Evolutionary conservation across 345 rosid species (phyloP), one percentile per base, ranked within the genome.

Genomic region (Camelina laxa): DNA sequence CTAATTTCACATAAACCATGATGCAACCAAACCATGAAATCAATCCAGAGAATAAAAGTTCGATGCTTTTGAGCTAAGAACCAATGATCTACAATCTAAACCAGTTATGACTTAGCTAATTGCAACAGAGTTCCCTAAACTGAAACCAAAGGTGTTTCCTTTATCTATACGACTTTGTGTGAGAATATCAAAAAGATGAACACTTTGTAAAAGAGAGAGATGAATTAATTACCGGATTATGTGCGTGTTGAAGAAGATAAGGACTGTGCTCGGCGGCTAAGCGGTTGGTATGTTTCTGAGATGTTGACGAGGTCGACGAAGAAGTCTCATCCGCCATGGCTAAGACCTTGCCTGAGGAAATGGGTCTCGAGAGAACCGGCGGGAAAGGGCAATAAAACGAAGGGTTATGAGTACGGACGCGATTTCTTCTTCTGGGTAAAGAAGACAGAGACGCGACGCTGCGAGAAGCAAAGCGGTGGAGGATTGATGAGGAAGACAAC

Each of bases 191-290:
- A 15, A 57, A 74, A 75, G 48, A 50, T 39, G 0, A 31, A 51
- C 6, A 65, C 79, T 69, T 74, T 4, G 17, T 22, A 57, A 9
- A 16, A 44, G 13, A 48, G 27, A 47, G 8, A 16, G 10, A 27
- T 27, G 30, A 6, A 15, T 4, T 14, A 2, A 27, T 74, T 80
- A 94, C 96, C 44, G 96, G 98, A 72, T 91, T 94, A 68, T 90
- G 92, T 11, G 95, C 95, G 62, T 94, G 93, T 67, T 94, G 98
- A 66, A 88, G 98, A 63, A 91, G 94, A 80, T 88, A 94, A 30
- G 97, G 97, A 76, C 93, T 88, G 51, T 89, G 97, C 82, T 91
- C 93, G 6, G 90, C 66, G 12, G 94, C 91, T 64, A 91, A 89
- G 63, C 95, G 92, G 61, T 88, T 91, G 6, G 87, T 84, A 73